Percentiles rank a stretch among this genome's conserved stretches.
These are phyloP conservation scores for Apiotrichum siamense DNA, from an alignment of 1,284 basidiomycete species.

Conservation along the genomic window DNA sequence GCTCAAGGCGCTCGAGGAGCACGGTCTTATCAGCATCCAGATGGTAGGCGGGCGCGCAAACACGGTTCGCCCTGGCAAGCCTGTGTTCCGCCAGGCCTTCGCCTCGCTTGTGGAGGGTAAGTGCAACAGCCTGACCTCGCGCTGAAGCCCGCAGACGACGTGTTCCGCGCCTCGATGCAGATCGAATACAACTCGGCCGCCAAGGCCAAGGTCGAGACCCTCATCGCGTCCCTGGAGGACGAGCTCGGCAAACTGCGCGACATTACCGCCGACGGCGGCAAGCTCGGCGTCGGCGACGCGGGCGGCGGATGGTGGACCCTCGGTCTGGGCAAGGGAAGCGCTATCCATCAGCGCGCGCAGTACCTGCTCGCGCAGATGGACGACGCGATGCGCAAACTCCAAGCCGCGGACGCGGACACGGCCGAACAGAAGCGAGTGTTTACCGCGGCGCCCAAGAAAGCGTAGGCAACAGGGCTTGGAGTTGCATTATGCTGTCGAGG, in stretches of 20 bases:
- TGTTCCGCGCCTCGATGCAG: conserved; percentile 77
- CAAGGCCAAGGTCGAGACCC: conserved; percentile 61
- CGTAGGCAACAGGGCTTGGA: too few species aligned
- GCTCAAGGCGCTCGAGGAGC: conserved; percentile 78
- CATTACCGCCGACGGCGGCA: conserved; percentile 50
- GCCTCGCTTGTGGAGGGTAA: conserved; percentile 67
- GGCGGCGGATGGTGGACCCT: conserved; percentile 26
- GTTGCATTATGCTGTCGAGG: too few species aligned
- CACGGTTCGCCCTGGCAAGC: conserved; percentile 78
- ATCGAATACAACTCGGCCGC: conserved; percentile 69
- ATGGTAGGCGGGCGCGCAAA: conserved; percentile 77
- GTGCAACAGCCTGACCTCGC: conserved; percentile 21
- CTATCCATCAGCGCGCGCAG: conserved; percentile 58
- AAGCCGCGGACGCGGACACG: conserved; percentile 63
- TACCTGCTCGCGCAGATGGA: conserved; percentile 72
- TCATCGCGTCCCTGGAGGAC: conserved; percentile 64
- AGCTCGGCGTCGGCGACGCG: conserved; percentile 25
- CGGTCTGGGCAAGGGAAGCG: conserved; percentile 51
- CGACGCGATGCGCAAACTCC: conserved; percentile 61
- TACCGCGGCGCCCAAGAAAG: too few species aligned
- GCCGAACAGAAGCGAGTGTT: conserved; percentile 60
- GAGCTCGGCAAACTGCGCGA: conserved; percentile 65
- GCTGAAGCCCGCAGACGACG: conserved; percentile 53
- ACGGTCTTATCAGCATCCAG: conserved; percentile 75
- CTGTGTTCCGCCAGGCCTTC: conserved; percentile 81